Evolutionary conservation across 148 eudicot species (phyloP), one percentile per base, ranked within the genome.

Genomic region (Hydrangea macrophylla): DNA sequence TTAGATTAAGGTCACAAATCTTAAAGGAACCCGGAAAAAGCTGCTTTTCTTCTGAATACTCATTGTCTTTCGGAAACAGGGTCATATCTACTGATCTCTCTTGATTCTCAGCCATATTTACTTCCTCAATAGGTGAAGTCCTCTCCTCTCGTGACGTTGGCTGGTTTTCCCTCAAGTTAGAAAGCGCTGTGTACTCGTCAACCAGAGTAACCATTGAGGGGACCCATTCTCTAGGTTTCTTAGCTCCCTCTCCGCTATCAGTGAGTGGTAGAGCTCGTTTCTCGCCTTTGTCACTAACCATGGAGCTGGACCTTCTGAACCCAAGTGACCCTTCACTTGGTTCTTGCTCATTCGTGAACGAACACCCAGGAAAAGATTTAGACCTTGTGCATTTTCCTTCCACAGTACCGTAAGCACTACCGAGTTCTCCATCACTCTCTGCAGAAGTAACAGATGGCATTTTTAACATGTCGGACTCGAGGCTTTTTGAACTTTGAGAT

Each of bases 1-100:
- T 75, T 30, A 87, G 86, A 77, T 94, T 94, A 71, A 90, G 96
- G 79, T 94, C 99, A 65, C 87, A 90, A 66, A 86, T 88, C 81
- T 88, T 94, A 64, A 86, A 94, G 18, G 97, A 88, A 63, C 81
- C 68, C 8, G 93, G 85, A 68, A 88, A 83, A 37, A 88, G 77
- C 66, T 91, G 91, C 80, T 87, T 95, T 81, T 89, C 96, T 80
- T 86, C 84, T 30, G 83, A 58, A 57, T 60, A 81, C 20, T 72
- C 82, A 26, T 68, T 60, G 68, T 48, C 71, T 65, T 68, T 74
- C 9, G 77, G 69, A 58, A 80, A 73, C 73, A 81, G 33, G 60
- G 91, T 74, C 50, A 73, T 73, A 70, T 70, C 70, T 50, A 63
- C 33, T 20, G 79, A 73, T 59, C 67, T 76, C 61, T 76, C 79